A percentile compares a stretch with the other conserved stretches of the same genome.
phyloP scores from a whole-genome alignment of 2,329 filamentous ascomycete species.

The Cladosporium oxysporum region DNA sequence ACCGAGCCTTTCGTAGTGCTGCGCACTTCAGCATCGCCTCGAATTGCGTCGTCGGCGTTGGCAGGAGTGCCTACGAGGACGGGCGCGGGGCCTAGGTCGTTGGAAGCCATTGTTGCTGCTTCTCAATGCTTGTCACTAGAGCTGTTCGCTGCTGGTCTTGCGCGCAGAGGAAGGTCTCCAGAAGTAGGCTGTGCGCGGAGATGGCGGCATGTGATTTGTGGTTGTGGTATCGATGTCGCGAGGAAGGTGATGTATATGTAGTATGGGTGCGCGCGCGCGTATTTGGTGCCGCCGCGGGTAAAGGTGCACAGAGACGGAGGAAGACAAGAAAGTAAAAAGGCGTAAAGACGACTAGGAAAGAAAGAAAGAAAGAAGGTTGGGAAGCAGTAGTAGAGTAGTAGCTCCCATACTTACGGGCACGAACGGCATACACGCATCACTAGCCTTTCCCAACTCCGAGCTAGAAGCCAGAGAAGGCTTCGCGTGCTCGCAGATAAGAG shows the following conservation, averaged over 20 bases:
- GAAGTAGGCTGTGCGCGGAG: constrained; percentile 15
- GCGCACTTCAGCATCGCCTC: constrained; percentile 31
- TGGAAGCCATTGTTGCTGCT: constrained; percentile 29
- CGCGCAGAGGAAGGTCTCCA: constrained; percentile 22
- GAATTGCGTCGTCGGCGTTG: constrained; percentile 33
- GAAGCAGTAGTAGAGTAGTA: background rate
- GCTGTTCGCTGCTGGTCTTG: constrained; percentile 29
- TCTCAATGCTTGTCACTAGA: constrained; percentile 29
- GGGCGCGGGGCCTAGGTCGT: constrained; percentile 36
- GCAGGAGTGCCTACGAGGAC: constrained; percentile 27
- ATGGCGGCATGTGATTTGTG: background rate
- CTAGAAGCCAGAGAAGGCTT: background rate
- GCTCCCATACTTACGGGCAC: background rate
- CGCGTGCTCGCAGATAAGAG: background rate
- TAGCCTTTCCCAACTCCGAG: background rate
- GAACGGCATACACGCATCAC: background rate
- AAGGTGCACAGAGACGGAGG: background rate
- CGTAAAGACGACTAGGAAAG: background rate
- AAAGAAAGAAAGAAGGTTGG: background rate
- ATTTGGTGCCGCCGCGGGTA: background rate
- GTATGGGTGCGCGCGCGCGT: background rate
- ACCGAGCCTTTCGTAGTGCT: constrained; percentile 26
- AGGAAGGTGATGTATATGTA: background rate
- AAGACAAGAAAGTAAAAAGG: background rate
- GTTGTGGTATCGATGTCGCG: background rate